phyloP scores from a whole-genome alignment of 768 basidiomycete species.

The Boletus vinaceobasis region DNA sequence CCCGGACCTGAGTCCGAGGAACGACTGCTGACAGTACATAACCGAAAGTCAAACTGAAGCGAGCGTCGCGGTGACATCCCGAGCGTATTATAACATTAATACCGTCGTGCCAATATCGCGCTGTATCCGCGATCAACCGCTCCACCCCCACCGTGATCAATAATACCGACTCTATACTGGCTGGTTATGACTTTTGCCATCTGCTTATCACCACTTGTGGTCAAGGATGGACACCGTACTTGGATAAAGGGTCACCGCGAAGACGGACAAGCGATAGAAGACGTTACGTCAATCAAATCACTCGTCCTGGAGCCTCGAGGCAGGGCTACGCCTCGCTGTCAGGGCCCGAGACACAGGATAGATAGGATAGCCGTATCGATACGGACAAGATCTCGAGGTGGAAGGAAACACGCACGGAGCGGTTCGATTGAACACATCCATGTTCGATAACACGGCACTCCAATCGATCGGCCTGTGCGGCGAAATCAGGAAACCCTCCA shows the following conservation, averaged over 20 bases:
- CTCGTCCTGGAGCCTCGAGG: slow-evolving; percentile 15
- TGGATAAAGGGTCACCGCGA: neutral
- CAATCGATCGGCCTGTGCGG: slow-evolving; percentile 1
- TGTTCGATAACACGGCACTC: neutral
- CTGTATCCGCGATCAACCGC: slow-evolving; percentile 7
- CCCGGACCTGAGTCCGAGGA: slow-evolving; percentile 1
- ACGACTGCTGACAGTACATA: too few relatives aligned
- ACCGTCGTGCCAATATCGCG: neutral
- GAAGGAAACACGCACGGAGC: neutral
- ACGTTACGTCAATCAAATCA: slow-evolving; percentile 9
- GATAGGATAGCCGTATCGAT: slow-evolving; percentile 3
- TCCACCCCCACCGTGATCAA: neutral
- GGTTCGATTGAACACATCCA: neutral
- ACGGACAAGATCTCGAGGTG: neutral
- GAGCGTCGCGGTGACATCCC: neutral
- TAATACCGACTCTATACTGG: neutral
- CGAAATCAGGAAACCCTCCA: neutral
- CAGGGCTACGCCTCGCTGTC: slow-evolving; percentile 6
- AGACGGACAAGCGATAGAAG: slow-evolving; percentile 9
- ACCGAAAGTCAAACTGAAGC: neutral
- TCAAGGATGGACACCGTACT: neutral
- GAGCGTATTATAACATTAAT: neutral
- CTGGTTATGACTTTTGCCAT: neutral
- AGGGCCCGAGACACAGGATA: slow-evolving; percentile 9
- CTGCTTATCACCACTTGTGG: slow-evolving; percentile 9